Percentiles rank a stretch among this genome's conserved stretches.
Conservation (phyloP, 2,329 filamentous ascomycete species). For the Aspergillus fumigatiaffinis region DNA sequence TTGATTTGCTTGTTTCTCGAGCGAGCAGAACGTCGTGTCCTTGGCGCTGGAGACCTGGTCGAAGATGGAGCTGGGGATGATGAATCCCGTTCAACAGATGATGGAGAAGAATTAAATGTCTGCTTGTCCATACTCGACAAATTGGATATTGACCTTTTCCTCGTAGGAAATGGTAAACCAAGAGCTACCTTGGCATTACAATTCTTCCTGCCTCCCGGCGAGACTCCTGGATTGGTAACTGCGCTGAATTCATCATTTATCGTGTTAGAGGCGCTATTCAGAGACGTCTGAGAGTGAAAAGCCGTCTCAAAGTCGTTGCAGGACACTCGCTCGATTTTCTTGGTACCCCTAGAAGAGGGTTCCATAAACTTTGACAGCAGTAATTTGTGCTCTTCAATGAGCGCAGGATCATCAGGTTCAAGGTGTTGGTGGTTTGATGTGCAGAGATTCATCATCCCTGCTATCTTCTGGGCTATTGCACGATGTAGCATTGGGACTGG, state of each 20-base stretch:
- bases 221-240: neutral
- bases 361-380: slow-evolving; percentile 26
- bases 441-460: neutral
- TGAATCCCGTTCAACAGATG: neutral
- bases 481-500: neutral
- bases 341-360: slow-evolving; percentile 2
- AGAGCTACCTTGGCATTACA: neutral
- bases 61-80: neutral
- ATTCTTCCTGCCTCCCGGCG: neutral
- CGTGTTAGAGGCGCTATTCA: neutral
- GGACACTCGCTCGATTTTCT: neutral
- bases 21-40: slow-evolving; percentile 26
- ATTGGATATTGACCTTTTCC: neutral
- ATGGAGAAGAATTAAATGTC: neutral
- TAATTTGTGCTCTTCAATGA: slow-evolving; percentile 18
- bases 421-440: neutral
- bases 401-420: slow-evolving; percentile 16
- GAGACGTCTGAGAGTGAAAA: neutral
- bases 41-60: neutral
- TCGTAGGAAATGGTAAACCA: neutral
- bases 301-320: neutral
- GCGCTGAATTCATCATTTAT: neutral
- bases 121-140: too few species aligned
- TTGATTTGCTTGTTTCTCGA: slow-evolving; percentile 25
- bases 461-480: neutral